Evolutionary conservation across 768 basidiomycete genomes (phyloP), one percentile per base, ranked within the genome.

Genomic region (Suillus subluteus): DNA sequence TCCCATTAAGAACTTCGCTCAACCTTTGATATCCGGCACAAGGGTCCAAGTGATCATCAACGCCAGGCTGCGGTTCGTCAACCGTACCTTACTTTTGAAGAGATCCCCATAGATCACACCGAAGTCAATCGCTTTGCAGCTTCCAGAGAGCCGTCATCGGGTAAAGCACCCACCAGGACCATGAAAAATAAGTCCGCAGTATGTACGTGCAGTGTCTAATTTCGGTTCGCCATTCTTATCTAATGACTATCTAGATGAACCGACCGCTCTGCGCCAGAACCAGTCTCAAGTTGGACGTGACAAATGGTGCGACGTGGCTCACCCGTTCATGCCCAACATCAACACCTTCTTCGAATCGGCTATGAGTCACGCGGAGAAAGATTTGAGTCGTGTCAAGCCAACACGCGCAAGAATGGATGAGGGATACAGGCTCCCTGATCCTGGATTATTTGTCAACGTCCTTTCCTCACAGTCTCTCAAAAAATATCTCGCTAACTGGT

Each of bases 261-360:
- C n/a, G n/a, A n/a, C n/a, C n/a, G n/a, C n/a, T n/a, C n/a, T n/a
- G n/a, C n/a, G n/a, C n/a, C n/a, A n/a, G n/a, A n/a, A n/a, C n/a
- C n/a, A n/a, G n/a, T n/a, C n/a, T n/a, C n/a, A n/a, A n/a, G n/a
- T n/a, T n/a, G 46, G 58, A 37, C 3, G 9, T 59, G 32, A 59
- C 58, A 59, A 59, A 41, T 59, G 58, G 58, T 15, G 6, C 13
- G 37, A 59, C 2, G 37, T 59, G 58, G 21, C n/a, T 23, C 58
- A 59, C 58, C 58, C n/a, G 0, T 41, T 59, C 30, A 37, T 59
- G 58, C 58, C 58, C 58, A 37, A n/a, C 18, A 37, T 37, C 58
- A 37, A 59, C 41, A 41, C 41, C 32, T n/a, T 41, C 32, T 59
- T 37, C 12, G n/a, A n/a, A 48, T 48, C n/a, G n/a, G 46, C 46